These are phyloP conservation scores for Suhomyces sp. DNA, from an alignment of 805 yeast species.

Conservation along the genomic window DNA sequence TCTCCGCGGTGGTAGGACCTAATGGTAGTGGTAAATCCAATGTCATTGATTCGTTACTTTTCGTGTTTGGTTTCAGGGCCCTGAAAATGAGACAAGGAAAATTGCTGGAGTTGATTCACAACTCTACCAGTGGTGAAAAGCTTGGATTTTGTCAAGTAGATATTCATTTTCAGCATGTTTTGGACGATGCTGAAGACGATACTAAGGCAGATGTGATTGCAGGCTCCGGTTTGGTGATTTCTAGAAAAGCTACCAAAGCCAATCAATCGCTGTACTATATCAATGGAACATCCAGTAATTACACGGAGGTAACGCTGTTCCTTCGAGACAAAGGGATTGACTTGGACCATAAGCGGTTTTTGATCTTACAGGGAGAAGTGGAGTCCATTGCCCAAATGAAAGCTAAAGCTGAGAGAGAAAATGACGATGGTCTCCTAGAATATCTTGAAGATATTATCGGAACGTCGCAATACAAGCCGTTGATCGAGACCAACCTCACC, in stretches of 20 bases:
- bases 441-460: conserved; percentile 97
- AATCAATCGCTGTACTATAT: conserved; percentile 78
- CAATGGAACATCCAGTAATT: conserved; percentile 66
- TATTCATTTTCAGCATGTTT: conserved; percentile 77
- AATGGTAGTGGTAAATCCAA: conserved; percentile 98
- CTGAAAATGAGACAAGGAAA: conserved; percentile 95
- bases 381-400: conserved; percentile 99
- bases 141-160: conserved; percentile 84
- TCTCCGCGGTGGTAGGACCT: conserved; percentile 97
- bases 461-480: conserved; percentile 76
- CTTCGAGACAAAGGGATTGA: conserved; percentile 85
- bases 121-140: conserved; percentile 63
- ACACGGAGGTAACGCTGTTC: conserved; percentile 73
- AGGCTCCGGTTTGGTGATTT: conserved; percentile 62
- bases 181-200: conserved; percentile 48
- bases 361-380: conserved; percentile 96
- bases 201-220: conserved; percentile 40
- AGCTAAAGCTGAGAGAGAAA: conserved; percentile 89
- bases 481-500: conserved; percentile 63
- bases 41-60: conserved; percentile 92
- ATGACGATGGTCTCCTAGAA: conserved; percentile 91
- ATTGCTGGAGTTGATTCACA: conserved; percentile 88
- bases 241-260: conserved; percentile 76
- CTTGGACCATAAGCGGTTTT: conserved; percentile 88
- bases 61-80: conserved; percentile 96